phyloP scores from a whole-genome alignment of 805 yeast genomes.

The Metschnikowia lachancei region DNA sequence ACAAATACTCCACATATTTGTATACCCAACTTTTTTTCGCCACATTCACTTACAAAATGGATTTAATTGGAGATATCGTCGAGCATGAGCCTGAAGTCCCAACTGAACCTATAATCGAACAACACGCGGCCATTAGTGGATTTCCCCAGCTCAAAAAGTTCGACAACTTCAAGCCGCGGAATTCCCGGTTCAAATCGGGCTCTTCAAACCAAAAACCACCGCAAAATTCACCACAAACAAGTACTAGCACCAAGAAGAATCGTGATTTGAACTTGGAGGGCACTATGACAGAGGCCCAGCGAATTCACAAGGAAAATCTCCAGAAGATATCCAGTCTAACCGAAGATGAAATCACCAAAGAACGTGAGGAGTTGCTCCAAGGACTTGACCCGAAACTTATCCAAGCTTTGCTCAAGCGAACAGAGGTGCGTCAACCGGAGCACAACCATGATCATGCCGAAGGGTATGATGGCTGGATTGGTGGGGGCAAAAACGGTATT shows the following conservation, averaged over 20 bases:
- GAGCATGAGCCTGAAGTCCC: conserved; percentile 51
- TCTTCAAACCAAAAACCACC: not conserved
- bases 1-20: no score
- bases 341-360: conserved; percentile 59
- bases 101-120: conserved; percentile 17
- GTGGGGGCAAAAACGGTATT: conserved; percentile 39
- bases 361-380: conserved; percentile 63
- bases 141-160: conserved; percentile 35
- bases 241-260: not conserved
- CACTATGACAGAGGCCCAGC: conserved; percentile 55
- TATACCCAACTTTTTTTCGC: no score
- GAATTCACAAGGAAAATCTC: conserved; percentile 74
- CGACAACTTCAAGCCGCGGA: conserved; percentile 23
- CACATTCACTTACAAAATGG: no score
- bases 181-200: conserved; percentile 12
- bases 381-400: conserved; percentile 68
- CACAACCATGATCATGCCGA: conserved; percentile 38
- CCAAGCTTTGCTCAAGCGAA: conserved; percentile 54
- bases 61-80: conserved; percentile 68
- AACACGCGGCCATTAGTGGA: conserved; percentile 23
- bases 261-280: not conserved
- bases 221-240: not conserved
- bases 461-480: conserved; percentile 41
- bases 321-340: conserved; percentile 60
- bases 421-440: conserved; percentile 44